These are phyloP conservation scores for Lentinula detonsa DNA, from an alignment of 768 basidiomycete genomes.

Conservation along the genomic window DNA sequence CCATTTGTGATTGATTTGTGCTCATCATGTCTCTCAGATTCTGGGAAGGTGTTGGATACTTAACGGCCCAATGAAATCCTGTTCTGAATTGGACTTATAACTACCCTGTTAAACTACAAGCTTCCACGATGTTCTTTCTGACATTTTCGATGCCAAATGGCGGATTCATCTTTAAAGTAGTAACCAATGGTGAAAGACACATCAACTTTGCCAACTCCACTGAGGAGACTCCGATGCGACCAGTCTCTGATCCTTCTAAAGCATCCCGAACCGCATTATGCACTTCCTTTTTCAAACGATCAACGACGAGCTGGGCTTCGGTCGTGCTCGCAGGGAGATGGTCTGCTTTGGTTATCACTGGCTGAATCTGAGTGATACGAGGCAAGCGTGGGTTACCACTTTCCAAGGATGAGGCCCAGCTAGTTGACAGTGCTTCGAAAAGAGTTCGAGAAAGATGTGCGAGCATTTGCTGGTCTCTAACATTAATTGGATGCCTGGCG, in stretches of 20 bases:
- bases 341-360: slow-evolving; percentile 71
- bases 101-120: slow-evolving; percentile 26
- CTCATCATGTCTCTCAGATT: background rate
- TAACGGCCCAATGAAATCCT: slow-evolving; percentile 1
- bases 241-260: background rate
- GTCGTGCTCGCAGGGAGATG: slow-evolving; percentile 31
- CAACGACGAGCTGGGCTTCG: slow-evolving; percentile 12
- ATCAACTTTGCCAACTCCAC: slow-evolving; percentile 33
- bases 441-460: slow-evolving; percentile 38
- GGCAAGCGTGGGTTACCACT: slow-evolving; percentile 24
- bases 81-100: too few relatives aligned
- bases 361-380: slow-evolving; percentile 55
- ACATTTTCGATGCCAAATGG: slow-evolving; percentile 53
- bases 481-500: slow-evolving; percentile 55
- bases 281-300: background rate
- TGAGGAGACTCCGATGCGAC: background rate
- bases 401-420: background rate
- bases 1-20: background rate
- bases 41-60: slow-evolving; percentile 6
- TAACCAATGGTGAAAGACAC: slow-evolving; percentile 63
- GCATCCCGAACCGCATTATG: background rate
- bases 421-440: slow-evolving; percentile 11
- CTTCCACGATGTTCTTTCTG: slow-evolving; percentile 52
- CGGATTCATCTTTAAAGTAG: slow-evolving; percentile 40
- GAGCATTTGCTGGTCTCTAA: slow-evolving; percentile 59